Percentiles rank a stretch among this genome's conserved stretches.
These are phyloP conservation scores for Paraphaeosphaeria minitans DNA, from an alignment of 2,329 filamentous ascomycete genomes.

Conservation along the genomic window DNA sequence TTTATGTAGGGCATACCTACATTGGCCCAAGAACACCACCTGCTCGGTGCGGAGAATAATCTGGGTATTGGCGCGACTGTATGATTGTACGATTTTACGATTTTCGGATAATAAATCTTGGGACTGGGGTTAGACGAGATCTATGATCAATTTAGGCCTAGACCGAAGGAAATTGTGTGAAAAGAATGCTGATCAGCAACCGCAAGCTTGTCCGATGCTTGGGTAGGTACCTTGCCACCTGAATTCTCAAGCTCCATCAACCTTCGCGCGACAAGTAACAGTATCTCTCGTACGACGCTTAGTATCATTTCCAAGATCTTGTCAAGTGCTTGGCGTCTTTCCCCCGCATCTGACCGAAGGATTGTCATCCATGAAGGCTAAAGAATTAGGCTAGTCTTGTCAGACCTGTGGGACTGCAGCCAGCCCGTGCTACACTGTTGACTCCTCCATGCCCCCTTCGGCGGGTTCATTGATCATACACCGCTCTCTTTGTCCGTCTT, in stretches of 20 bases:
- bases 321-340: background rate
- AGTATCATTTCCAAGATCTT: background rate
- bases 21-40: conserved; percentile 12
- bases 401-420: background rate
- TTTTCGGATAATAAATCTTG: background rate
- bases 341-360: conserved; percentile 1
- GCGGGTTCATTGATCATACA: background rate
- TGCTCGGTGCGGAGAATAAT: conserved; percentile 14
- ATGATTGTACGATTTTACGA: background rate
- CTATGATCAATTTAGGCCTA: background rate
- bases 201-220: background rate
- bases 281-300: background rate
- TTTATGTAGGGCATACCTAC: conserved; percentile 5
- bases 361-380: conserved; percentile 1
- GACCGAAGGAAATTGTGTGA: background rate
- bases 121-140: background rate
- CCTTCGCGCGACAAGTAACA: background rate
- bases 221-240: background rate
- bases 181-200: background rate
- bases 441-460: background rate
- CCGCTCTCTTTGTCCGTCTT: background rate
- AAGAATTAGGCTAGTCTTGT: background rate
- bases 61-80: background rate
- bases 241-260: background rate
- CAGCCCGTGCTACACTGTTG: background rate